Percentiles rank a stretch among this genome's conserved stretches.
These are phyloP conservation scores for Ceratobasidium theobromae DNA, from an alignment of 1,284 basidiomycete species.

Conservation along the genomic window DNA sequence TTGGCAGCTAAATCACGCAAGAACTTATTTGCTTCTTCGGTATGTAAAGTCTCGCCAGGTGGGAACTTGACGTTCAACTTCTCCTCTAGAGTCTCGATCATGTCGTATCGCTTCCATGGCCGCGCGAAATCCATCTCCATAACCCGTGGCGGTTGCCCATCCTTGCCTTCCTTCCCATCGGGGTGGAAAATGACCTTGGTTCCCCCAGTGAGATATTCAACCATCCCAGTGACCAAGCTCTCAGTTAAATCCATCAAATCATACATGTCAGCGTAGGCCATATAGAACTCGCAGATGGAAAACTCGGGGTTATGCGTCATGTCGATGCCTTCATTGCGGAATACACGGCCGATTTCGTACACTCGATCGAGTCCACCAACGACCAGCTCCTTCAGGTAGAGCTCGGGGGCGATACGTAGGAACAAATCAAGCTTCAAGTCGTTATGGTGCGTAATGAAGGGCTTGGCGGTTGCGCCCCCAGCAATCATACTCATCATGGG, in stretches of 20 bases:
- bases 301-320: slow-evolving; percentile 97
- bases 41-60: slow-evolving; percentile 87
- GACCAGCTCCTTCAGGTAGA: slow-evolving; percentile 97
- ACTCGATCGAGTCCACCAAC: slow-evolving; percentile 98
- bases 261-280: slow-evolving; percentile 99
- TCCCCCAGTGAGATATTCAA: slow-evolving; percentile 83
- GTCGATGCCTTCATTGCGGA: slow-evolving; percentile 99
- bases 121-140: slow-evolving; percentile 86
- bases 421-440: slow-evolving; percentile 97
- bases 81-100: slow-evolving; percentile 96
- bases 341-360: slow-evolving; percentile 97
- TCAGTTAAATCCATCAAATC: slow-evolving; percentile 99
- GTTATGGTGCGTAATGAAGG: slow-evolving; percentile 98
- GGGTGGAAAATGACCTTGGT: slow-evolving; percentile 90
- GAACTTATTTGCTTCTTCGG: slow-evolving; percentile 87
- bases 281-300: slow-evolving; percentile 99
- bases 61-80: slow-evolving; percentile 94
- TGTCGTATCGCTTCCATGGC: slow-evolving; percentile 99
- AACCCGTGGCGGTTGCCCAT: slow-evolving; percentile 54
- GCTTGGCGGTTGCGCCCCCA: slow-evolving; percentile 97
- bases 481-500: slow-evolving; percentile 98
- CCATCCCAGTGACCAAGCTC: slow-evolving; percentile 85
- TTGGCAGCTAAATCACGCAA: slow-evolving; percentile 82
- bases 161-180: slow-evolving; percentile 73
- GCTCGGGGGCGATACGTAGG: slow-evolving; percentile 96